Conservation (phyloP, 768 basidiomycete genomes). For the Lactarius sanguifluus region DNA sequence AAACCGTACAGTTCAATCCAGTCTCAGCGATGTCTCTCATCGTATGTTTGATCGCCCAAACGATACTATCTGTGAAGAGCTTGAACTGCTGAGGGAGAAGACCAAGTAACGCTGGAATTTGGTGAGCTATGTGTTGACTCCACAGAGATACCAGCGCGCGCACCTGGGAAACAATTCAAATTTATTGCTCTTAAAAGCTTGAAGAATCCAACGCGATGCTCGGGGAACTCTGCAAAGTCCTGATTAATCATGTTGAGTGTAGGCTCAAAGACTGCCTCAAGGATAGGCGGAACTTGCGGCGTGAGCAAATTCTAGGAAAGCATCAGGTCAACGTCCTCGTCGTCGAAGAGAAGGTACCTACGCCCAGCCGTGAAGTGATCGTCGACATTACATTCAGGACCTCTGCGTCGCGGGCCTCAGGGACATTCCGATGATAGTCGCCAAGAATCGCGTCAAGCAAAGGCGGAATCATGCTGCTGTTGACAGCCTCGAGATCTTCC, state of each 20-base stretch:
- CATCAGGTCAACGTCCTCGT: constrained; percentile 25
- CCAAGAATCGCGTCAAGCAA: constrained; percentile 96
- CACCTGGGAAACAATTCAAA: constrained; percentile 92
- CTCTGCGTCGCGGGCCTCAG: constrained; percentile 92
- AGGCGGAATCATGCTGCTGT: constrained; percentile 89
- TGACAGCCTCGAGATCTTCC: constrained; percentile 93
- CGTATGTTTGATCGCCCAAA: constrained; percentile 99
- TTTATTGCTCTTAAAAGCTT: constrained; percentile 92
- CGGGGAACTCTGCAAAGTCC: constrained; percentile 98
- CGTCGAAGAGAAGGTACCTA: constrained; percentile 43
- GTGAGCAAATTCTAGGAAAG: constrained; percentile 69
- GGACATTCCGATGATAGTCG: constrained; percentile 93
- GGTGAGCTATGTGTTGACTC: not conserved
- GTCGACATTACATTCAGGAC: constrained; percentile 97
- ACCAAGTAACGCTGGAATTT: constrained; percentile 66
- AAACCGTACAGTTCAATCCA: constrained; percentile 66
- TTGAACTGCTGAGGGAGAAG: constrained; percentile 95
- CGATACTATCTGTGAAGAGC: constrained; percentile 95
- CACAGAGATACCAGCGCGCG: constrained; percentile 28
- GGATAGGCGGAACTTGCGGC: constrained; percentile 90
- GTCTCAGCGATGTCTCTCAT: constrained; percentile 98
- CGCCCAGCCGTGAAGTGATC: constrained; percentile 84
- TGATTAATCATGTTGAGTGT: constrained; percentile 99
- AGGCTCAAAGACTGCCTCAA: constrained; percentile 96
- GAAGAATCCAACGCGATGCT: constrained; percentile 97